phyloP scores from a whole-genome alignment of 345 rosid species.

The Acer saccharum region DNA sequence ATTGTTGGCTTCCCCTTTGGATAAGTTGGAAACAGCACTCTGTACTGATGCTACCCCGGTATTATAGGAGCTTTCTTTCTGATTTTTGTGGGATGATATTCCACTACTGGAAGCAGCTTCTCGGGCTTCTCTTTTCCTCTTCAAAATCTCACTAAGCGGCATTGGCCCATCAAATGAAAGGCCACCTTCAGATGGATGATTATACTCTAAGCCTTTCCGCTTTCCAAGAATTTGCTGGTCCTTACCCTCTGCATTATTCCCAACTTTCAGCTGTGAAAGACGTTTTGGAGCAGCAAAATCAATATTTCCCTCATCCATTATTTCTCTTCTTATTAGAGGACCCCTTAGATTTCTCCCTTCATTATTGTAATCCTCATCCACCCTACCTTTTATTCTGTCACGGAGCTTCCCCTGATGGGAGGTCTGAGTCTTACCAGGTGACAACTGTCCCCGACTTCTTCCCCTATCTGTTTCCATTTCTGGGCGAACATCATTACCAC shows the following conservation, averaged over 20 bases:
- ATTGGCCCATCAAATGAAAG: slow-evolving; percentile 78
- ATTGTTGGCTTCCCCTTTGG: slow-evolving; percentile 29
- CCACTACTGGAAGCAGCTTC: slow-evolving; percentile 37
- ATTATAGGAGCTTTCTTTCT: slow-evolving; percentile 14
- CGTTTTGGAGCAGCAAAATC: slow-evolving; percentile 60
- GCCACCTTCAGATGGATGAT: slow-evolving; percentile 46
- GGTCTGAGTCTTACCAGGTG: slow-evolving; percentile 43
- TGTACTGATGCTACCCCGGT: background rate
- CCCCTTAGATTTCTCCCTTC: slow-evolving; percentile 45
- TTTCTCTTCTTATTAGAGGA: slow-evolving; percentile 51
- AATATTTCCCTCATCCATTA: slow-evolving; percentile 37
- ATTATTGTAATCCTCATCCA: slow-evolving; percentile 43
- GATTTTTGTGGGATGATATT: slow-evolving; percentile 24
- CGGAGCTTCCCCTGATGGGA: slow-evolving; percentile 54
- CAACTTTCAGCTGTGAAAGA: slow-evolving; percentile 61
- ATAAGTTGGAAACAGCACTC: slow-evolving; percentile 13
- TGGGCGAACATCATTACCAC: slow-evolving; percentile 35
- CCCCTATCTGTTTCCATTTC: slow-evolving; percentile 59
- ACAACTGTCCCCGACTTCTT: slow-evolving; percentile 46
- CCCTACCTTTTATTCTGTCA: slow-evolving; percentile 62
- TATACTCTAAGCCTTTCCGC: slow-evolving; percentile 48
- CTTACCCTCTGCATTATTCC: slow-evolving; percentile 35
- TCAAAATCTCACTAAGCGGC: slow-evolving; percentile 85
- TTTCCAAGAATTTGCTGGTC: slow-evolving; percentile 48
- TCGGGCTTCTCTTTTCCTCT: slow-evolving; percentile 69